Conservation (phyloP, 352 stramenopile species). For the Globisporangium viniferum region DNA sequence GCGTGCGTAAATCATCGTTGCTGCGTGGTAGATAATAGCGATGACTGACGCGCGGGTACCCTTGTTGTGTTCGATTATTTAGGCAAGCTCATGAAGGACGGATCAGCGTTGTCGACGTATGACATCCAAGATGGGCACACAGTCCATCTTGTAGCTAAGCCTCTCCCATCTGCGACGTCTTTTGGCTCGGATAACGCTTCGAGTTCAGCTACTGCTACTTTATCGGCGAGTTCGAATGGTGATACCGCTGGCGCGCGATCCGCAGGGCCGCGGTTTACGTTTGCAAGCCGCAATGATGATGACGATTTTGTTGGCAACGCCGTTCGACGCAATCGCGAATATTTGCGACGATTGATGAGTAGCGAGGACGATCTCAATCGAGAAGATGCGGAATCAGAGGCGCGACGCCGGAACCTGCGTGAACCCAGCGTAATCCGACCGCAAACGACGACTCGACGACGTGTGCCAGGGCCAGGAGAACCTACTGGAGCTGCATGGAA, state of each 20-base stretch:
- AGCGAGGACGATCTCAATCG: background rate
- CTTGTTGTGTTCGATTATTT: background rate
- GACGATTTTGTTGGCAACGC: background rate
- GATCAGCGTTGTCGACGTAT: conserved; percentile 61
- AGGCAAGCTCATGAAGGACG: conserved; percentile 87
- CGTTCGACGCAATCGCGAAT: conserved; percentile 14
- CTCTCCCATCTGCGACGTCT: background rate
- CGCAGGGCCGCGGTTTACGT: background rate
- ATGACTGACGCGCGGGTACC: background rate
- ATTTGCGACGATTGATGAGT: conserved; percentile 15
- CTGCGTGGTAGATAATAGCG: background rate
- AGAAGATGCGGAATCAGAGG: background rate
- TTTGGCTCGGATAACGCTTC: background rate
- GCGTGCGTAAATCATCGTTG: background rate
- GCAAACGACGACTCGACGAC: conserved; percentile 10
- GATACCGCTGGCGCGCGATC: background rate
- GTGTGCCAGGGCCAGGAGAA: conserved; percentile 20
- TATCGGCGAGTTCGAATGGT: background rate
- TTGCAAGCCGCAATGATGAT: conserved; percentile 10
- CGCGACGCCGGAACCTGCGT: conserved; percentile 16
- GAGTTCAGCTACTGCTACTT: background rate
- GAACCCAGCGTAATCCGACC: conserved; percentile 16
- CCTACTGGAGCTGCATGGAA: conserved; percentile 52
- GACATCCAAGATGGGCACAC: conserved; percentile 91
- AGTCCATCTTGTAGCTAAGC: conserved; percentile 89